Evolutionary conservation across 2,329 filamentous ascomycete species (phyloP), one percentile per base, ranked within the genome.

Genomic region (Orbilia oligospora): DNA sequence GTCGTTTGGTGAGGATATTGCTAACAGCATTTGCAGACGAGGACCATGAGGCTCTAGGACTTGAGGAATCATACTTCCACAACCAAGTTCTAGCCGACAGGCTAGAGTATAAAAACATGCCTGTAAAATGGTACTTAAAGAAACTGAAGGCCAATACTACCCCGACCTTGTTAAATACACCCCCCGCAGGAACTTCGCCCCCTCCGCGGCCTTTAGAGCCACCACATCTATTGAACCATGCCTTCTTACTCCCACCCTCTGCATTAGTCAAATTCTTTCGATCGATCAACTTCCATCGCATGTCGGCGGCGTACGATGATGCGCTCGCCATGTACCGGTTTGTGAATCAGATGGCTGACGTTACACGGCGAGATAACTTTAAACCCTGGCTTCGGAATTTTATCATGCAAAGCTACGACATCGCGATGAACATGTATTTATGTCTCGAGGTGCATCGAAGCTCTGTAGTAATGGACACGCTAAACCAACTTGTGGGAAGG

Each of bases 401-500:
- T 30, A 61, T 78, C 20, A 71, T 79, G 68, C 64, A 73, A 41
- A 75, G 67, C 20, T 71, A 95, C 71, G 89, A 88, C 79, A 90
- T 89, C 5, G 90, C 91, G 0, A 90, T 91, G 63, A 89, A 90
- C 0, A 91, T 89, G 66, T 95, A 92, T 80, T 85, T 95, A 58
- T 87, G 95, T 64, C 85, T 95, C 63, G 87, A 91, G 72, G 88
- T 95, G 79, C 85, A 92, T 72, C 86, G 93, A 80, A 85, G 91
- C 49, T 86, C 91, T 82, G 87, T 94, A 22, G 85, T 97, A 22
- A 84, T 88, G 71, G 90, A 97, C 86, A 88, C 92, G 0, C 91
- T 97, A 79, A 91, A 97, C 83, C 93, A 97, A 83, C 87, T 99
- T 1, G 97, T 95, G 93, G 90, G 93, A 68, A 89, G 94, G 41